Percentiles rank a stretch among this genome's conserved stretches.
Evolutionary conservation across 768 basidiomycete genomes (phyloP).

Genomic region (Cubamyces sp.): DNA sequence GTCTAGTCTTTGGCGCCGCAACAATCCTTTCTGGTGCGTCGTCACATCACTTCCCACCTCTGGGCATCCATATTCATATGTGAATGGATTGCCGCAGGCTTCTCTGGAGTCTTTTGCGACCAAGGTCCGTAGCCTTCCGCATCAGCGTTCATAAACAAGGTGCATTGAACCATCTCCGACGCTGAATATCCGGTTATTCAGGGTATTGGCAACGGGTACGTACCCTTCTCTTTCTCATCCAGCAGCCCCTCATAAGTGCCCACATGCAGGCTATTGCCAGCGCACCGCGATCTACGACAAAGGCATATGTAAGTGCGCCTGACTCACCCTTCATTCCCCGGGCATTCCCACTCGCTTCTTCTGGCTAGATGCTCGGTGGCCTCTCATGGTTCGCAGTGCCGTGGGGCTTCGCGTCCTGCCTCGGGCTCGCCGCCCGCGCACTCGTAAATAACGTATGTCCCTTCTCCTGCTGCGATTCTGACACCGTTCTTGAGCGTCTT

Average conservation of each 20-base stretch:
- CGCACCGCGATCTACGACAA: constrained; percentile 53
- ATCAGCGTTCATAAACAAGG: too few relatives aligned
- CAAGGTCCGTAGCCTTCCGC: constrained; percentile 41
- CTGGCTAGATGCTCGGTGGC: constrained; percentile 54
- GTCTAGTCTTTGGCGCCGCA: constrained; percentile 33
- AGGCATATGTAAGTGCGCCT: constrained; percentile 46
- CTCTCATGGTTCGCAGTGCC: constrained; percentile 56
- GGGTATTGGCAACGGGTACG: constrained; percentile 58
- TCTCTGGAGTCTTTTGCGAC: constrained; percentile 54
- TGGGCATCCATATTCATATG: constrained; percentile 37
- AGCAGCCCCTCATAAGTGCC: neutral
- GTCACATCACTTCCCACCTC: constrained; percentile 39
- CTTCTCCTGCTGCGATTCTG: too few relatives aligned
- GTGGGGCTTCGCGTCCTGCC: constrained; percentile 46
- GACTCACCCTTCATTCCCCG: too few relatives aligned
- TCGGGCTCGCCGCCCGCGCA: constrained; percentile 43
- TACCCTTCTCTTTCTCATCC: constrained; percentile 14
- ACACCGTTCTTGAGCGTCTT: too few relatives aligned
- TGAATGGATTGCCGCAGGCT: constrained; percentile 42
- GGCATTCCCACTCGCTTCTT: neutral
- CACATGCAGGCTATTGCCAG: constrained; percentile 50
- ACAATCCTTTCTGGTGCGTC: constrained; percentile 30
- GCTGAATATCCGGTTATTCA: constrained; percentile 24
- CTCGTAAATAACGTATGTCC: constrained; percentile 33
- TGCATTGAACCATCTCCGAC: neutral